Evolutionary conservation across 805 yeast species (phyloP), one percentile per base, ranked within the genome.

Genomic region (Gaillardinia entomophila): DNA sequence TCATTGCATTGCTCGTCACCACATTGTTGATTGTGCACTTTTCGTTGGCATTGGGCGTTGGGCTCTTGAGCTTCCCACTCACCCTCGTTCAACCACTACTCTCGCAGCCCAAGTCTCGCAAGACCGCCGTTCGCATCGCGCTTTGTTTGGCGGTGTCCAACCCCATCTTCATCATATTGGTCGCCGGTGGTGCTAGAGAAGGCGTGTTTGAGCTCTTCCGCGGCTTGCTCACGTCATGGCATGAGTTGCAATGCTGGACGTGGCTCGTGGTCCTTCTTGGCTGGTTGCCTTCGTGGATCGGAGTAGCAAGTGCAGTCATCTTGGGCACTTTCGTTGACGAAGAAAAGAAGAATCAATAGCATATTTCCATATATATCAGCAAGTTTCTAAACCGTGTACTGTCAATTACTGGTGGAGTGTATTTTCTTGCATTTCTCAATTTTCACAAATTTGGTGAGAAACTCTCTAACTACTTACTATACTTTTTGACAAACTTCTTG

Each of bases 221-320:
- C 14, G 76, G 77, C 0, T 60, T 88, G 12, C 52, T 79, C 8
- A 64, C 73, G 17, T 76, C 86, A 3, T 85, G 89, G 82, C 49
- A 63, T 16, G 74, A 78, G 24, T 58, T 84, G 35, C 82, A 82
- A 35, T 79, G 83, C 37, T 87, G 95, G 90, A 83, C 95, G 0
- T 87, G 95, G 89, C 70, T 75, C 35, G 72, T 84, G 16, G 51
- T 88, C 2, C 65, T 77, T 26, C 60, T 80, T 26, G 84, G 87
- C 0, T 88, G 96, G 95, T 53, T 79, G 24, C 95, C 97, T 3
- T 70, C 78, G 4, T 90, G 97, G 97, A 27, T 77, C 1, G 35
- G 52, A 10, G 48, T 63, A 16, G 57, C 55, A 0, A 26, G 54
- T 12, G 47, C 53, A 26, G 52, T 53, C 34, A 40, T 49, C 4